A percentile compares a stretch with the other conserved stretches of the same genome.
phyloP scores from a whole-genome alignment of 345 rosid genomes.

The Chamaenerion angustifolium region DNA sequence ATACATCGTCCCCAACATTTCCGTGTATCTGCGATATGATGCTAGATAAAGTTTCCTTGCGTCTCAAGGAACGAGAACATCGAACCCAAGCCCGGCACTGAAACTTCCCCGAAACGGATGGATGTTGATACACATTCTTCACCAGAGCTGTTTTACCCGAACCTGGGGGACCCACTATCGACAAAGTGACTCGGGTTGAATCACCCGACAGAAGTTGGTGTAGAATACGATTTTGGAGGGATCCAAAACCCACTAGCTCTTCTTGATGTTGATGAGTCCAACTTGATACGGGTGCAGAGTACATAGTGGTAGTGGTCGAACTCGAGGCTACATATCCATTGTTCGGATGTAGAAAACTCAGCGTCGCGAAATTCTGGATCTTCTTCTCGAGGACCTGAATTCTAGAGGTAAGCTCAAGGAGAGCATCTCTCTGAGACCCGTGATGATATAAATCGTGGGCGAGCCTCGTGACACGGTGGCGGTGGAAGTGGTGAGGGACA shows the following conservation, averaged over 20 bases:
- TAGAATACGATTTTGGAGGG: background rate
- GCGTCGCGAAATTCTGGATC: background rate
- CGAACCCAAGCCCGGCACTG: slow-evolving; percentile 7
- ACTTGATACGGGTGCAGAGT: background rate
- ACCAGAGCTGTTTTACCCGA: slow-evolving; percentile 12
- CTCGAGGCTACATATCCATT: too few species aligned
- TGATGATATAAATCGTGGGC: background rate
- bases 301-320: too few species aligned
- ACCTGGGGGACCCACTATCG: slow-evolving; percentile 10
- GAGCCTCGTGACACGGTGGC: background rate
- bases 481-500: slow-evolving; percentile 1
- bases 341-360: background rate
- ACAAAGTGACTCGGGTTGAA: background rate
- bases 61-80: slow-evolving; percentile 3
- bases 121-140: slow-evolving; percentile 6
- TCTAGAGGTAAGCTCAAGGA: background rate
- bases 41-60: slow-evolving; percentile 6
- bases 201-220: slow-evolving; percentile 6
- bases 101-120: slow-evolving; percentile 8
- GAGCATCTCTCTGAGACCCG: background rate
- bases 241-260: slow-evolving; percentile 5
- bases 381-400: background rate
- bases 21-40: background rate
- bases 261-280: slow-evolving; percentile 1
- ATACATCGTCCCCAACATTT: background rate